Base-by-base conservation (phyloP, 306 rosid species). In the Cicer arietinum region DNA sequence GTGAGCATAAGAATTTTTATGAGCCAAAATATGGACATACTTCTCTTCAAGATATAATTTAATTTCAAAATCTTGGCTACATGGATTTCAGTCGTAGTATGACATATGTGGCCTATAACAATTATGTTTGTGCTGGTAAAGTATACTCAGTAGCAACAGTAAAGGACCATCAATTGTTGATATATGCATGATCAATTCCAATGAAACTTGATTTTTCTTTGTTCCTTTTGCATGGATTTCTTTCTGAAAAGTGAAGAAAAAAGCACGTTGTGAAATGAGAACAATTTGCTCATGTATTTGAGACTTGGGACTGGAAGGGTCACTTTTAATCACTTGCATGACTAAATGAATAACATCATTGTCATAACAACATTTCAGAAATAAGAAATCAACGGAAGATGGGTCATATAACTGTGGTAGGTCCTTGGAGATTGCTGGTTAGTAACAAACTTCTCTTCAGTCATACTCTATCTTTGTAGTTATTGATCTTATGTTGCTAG, bases 401-500 rank as follows among this genome's bases (percentile, higher is more conserved):
- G 96, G 97, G 98, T 48, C 97, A 94, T 68, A 87, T 92, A 73
- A 94, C 99, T 59, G 86, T 92, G 69, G 93, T 89, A 70, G 97
- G 95, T 50, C 71, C 86, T 71, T 90, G 93, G 82, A 66, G 63
- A 45, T 86, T 78, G 78, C 85, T 58, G 87, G 87, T 84, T 68
- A 41, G 73, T 80, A 42, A 67, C 63, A 68, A 50, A 53, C 61
- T 57, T 71, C 53, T 79, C 62, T 71, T 65, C 30, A 16, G 58
- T 42, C 7, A 13, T 47, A 58, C 69, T 46, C 60, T 30, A 30
- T 30, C 6, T 30, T 30, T 30, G 6, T 30, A 30, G 65, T n/a
- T 62, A 35, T 47, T 79, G 66, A 63, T 12, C 45, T 76, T 64
- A 69, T 64, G 63, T 64, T 86, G 84, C 88, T 78, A 81, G 69